phyloP scores from a whole-genome alignment of 176 grass and related monocot species.

The Typha latifolia region DNA sequence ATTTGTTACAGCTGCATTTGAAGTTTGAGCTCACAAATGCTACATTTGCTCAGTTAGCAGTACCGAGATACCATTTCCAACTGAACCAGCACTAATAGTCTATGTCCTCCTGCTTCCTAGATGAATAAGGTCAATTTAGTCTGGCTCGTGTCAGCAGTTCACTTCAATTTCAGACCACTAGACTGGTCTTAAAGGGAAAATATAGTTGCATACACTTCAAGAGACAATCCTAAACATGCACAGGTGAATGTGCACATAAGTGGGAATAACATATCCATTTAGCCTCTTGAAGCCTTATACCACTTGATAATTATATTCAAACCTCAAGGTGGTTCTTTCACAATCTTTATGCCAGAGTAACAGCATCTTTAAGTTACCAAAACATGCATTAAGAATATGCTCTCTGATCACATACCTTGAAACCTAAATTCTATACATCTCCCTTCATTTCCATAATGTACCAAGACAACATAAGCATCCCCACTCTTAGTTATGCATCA shows the following conservation, averaged over 20 bases:
- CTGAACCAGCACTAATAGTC: background rate
- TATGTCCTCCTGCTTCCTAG: background rate
- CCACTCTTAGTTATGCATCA: background rate
- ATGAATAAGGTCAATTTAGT: too few species aligned
- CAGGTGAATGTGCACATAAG: background rate
- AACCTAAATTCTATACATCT: background rate
- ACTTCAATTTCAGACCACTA: too few species aligned
- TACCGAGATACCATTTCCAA: background rate
- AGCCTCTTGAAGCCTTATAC: background rate
- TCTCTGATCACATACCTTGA: background rate
- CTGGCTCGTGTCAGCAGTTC: too few species aligned
- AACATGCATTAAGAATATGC: background rate
- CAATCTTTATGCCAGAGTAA: background rate
- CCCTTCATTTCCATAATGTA: background rate
- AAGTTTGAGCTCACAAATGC: background rate
- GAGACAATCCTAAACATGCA: background rate
- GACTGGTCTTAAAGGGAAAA: too few species aligned
- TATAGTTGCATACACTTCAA: background rate
- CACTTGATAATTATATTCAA: background rate
- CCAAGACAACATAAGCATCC: background rate
- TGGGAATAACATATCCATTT: background rate
- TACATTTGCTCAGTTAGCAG: background rate
- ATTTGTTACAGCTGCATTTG: conserved; percentile 13
- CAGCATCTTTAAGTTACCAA: too few species aligned
- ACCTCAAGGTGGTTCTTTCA: background rate